Evolutionary conservation across 257 asterid species (phyloP).

Genomic region (Ilex aquifolium): DNA sequence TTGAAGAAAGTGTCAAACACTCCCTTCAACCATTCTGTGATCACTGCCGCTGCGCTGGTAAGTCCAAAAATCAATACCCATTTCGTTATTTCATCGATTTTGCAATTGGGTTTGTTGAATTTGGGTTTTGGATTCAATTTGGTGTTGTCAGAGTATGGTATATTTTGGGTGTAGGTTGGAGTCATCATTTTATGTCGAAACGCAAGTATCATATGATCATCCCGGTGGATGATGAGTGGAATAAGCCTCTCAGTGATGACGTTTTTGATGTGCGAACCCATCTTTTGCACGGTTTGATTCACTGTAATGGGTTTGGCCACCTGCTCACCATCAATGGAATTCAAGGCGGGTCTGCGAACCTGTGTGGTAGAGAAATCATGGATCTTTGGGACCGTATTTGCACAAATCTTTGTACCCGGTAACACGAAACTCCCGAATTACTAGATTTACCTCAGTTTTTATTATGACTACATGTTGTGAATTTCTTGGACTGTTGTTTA

Average conservation of each 20-base stretch:
- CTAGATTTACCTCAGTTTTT: too few species aligned
- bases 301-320: constrained; percentile 86
- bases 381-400: constrained; percentile 93
- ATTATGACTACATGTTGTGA: neutral
- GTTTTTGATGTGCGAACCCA: constrained; percentile 57
- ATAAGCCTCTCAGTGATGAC: constrained; percentile 45
- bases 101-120: constrained; percentile 2
- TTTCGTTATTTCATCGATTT: constrained; percentile 7
- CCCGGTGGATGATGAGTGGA: constrained; percentile 70
- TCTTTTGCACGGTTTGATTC: constrained; percentile 80
- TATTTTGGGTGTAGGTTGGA: constrained; percentile 56
- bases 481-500: neutral
- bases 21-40: constrained; percentile 61
- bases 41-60: constrained; percentile 75
- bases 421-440: constrained; percentile 1
- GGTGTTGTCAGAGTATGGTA: constrained; percentile 3
- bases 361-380: constrained; percentile 69
- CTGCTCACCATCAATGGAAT: constrained; percentile 74
- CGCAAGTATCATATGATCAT: constrained; percentile 85
- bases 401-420: constrained; percentile 54
- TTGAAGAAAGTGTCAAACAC: constrained; percentile 56
- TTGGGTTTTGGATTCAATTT: constrained; percentile 9
- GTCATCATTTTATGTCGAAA: constrained; percentile 74
- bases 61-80: constrained; percentile 4
- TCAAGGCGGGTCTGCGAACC: constrained; percentile 69